These are phyloP conservation scores for Umbelopsis sp. DNA, from an alignment of 192 early-diverging fungal genomes.

Conservation along the genomic window DNA sequence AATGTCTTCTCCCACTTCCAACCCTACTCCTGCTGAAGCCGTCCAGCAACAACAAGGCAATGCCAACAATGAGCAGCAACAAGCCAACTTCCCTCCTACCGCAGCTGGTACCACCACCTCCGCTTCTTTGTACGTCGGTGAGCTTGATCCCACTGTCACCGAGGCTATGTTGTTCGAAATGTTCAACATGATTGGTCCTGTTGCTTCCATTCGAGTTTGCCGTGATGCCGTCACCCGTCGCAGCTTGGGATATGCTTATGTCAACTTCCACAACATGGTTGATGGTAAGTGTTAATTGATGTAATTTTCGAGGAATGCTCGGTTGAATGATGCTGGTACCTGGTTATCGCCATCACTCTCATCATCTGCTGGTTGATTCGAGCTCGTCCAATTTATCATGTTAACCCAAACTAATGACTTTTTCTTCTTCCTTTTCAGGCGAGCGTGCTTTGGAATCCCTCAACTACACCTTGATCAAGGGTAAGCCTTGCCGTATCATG, in stretches of 20 bases:
- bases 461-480: conserved; percentile 88
- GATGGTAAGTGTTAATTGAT: conserved; percentile 50
- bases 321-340: neutral
- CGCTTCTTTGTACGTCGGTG: conserved; percentile 83
- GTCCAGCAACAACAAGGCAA: conserved; percentile 38
- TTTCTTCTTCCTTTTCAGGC: conserved; percentile 30
- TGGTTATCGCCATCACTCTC: no score
- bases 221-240: conserved; percentile 87
- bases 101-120: conserved; percentile 43
- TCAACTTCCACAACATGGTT: conserved; percentile 80
- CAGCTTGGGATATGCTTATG: conserved; percentile 88
- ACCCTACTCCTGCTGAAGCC: conserved; percentile 18
- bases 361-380: no score
- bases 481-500: conserved; percentile 90
- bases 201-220: conserved; percentile 87
- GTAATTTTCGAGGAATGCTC: neutral
- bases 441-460: conserved; percentile 76
- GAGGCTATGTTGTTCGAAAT: conserved; percentile 86
- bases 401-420: no score
- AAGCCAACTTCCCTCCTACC: conserved; percentile 44
- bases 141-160: conserved; percentile 83
- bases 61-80: conserved; percentile 24
- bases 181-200: conserved; percentile 79
- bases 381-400: no score
- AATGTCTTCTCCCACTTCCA: conserved; percentile 10